Evolutionary conservation across 2,329 filamentous ascomycete species (phyloP), one percentile per base, ranked within the genome.

Genomic region (Pseudopithomyces chartarum): DNA sequence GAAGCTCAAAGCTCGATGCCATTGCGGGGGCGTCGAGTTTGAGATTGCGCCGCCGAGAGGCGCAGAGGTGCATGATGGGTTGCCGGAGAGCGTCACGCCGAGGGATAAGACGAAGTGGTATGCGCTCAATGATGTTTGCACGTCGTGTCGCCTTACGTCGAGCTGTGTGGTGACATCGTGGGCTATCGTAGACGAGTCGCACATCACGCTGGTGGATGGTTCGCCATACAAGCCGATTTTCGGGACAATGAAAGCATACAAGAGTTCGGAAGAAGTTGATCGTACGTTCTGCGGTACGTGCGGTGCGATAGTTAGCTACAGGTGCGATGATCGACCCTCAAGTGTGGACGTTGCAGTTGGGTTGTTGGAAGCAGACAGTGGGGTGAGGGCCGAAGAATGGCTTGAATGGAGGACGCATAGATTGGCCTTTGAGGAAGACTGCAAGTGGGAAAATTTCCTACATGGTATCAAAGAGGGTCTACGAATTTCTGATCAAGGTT

Each of bases 131-230:
- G 62, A 72, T 48, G 61, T 76, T 10, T 91, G 88, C 70, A 79
- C 75, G 5, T 84, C 85, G 2, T 91, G 88, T 68, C 84, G 87
- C 6, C 76, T 86, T 3, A 73, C 76, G 0, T 81, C 84, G 1
- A 87, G 87, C 2, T 87, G 85, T 60, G 85, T 89, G 54, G 81
- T 90, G 45, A 83, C 88, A 62, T 77, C 82, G 0, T 91, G 88
- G 88, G 80, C 85, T 0, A 91, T 90, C 65, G 75, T 90, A 0
- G 86, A 86, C 0, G 78, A 79, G n/a, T 70, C 74, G 1, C 86
- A 88, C 63, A 85, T 90, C 52, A 72, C 78, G 17, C 77, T 84
- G 23, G 58, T 72, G 32, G 59, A 79, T 46, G 65, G 73, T 13
- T 64, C 67, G 19, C 65, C 72, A 45, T 81, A 80, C 57, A 58